Conservation (phyloP, 306 rosid genomes). For the Delonix regia region DNA sequence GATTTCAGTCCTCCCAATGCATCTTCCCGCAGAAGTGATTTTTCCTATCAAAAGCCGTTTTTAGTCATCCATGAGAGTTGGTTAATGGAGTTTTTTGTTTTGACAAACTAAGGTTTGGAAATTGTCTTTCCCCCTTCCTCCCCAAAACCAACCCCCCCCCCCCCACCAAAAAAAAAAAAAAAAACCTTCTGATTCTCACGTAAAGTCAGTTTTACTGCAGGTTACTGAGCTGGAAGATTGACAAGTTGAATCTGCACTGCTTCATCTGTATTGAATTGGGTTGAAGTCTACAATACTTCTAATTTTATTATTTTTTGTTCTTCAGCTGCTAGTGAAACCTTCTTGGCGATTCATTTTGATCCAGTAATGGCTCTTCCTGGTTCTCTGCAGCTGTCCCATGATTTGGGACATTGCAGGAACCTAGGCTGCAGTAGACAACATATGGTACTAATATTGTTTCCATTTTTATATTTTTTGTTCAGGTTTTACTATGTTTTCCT, state of each 20-base stretch:
- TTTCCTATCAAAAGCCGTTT: slow-evolving; percentile 5
- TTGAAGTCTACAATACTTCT: slow-evolving; percentile 31
- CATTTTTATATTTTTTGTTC: slow-evolving; percentile 5
- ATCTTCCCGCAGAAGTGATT: slow-evolving; percentile 3
- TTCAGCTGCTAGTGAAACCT: slow-evolving; percentile 38
- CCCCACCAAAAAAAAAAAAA: too few species aligned
- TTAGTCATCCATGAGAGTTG: slow-evolving; percentile 3
- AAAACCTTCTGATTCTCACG: slow-evolving; percentile 28
- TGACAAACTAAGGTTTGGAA: slow-evolving; percentile 22
- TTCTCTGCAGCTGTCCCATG: slow-evolving; percentile 81
- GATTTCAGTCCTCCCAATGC: not conserved
- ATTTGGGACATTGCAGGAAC: slow-evolving; percentile 72
- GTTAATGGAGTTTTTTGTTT: not conserved
- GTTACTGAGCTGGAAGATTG: slow-evolving; percentile 35
- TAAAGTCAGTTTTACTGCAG: slow-evolving; percentile 38
- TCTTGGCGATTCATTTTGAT: slow-evolving; percentile 36
- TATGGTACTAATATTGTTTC: slow-evolving; percentile 47
- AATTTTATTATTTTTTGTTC: slow-evolving; percentile 18
- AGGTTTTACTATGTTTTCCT: not conserved
- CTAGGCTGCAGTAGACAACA: slow-evolving; percentile 46
- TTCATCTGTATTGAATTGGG: slow-evolving; percentile 29
- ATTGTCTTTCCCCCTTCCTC: not conserved
- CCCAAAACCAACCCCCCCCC: too few species aligned
- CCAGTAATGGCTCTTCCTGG: slow-evolving; percentile 74
- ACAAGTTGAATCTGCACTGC: slow-evolving; percentile 11